Conservation (phyloP, 2,329 filamentous ascomycete genomes). For the Botryotinia narcissicola region DNA sequence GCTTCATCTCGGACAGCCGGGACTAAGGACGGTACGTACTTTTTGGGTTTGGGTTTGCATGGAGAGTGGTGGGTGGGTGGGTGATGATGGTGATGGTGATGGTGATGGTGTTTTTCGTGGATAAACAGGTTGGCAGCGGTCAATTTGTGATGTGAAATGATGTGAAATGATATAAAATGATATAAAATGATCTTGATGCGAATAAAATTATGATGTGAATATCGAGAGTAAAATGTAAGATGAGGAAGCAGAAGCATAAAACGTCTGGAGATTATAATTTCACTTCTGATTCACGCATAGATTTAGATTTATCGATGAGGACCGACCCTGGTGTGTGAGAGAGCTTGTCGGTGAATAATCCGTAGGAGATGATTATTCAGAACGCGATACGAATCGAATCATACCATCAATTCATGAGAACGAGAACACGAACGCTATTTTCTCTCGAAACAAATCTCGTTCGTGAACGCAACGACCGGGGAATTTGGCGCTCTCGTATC, state of each 20-base stretch:
- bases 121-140: background rate
- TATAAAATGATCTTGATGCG: background rate
- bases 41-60: background rate
- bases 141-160: background rate
- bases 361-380: background rate
- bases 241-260: background rate
- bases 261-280: background rate
- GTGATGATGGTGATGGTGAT: no score
- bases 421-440: no score
- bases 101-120: background rate
- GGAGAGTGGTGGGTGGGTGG: no score
- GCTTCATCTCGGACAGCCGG: conserved; percentile 1
- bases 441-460: background rate
- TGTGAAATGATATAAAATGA: background rate
- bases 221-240: background rate
- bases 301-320: background rate
- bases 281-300: background rate
- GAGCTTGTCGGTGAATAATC: background rate
- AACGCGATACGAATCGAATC: background rate
- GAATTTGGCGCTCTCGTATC: background rate
- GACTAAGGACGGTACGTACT: background rate
- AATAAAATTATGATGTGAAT: background rate
- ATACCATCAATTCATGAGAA: background rate
- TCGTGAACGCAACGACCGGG: background rate
- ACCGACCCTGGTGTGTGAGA: background rate